Evolutionary conservation across 495 filamentous ascomycete species (phyloP), one percentile per base, ranked within the genome.

Genomic region (Aspergillus diversus): DNA sequence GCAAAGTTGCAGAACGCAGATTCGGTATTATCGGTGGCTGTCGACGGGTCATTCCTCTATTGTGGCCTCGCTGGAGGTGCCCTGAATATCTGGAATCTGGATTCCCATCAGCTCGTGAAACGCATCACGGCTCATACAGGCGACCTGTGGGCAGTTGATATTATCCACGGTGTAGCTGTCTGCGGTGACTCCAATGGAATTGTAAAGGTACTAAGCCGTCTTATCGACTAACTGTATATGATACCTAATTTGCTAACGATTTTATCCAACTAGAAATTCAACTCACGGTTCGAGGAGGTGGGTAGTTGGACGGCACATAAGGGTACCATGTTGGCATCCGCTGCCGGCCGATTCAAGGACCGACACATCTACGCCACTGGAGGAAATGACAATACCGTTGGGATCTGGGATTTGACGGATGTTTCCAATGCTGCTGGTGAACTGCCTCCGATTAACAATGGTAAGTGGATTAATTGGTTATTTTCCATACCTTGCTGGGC

Each of bases 41-140:
- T 93, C 0, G 93, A 97, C 63, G 92, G 92, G 0, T 90, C 91
- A 0, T 89, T 99, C 63, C 83, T 99, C 11, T 98, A 97, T 70
- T 91, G 89, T 65, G 95, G 95, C 60, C 86, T 93, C 57, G 83
- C 91, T 0, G 86, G 88, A n/a, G 95, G 95, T n/a, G 87, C 96
- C 47, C 83, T 99, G 56, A 93, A 97, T 71, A 87, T 98, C 15
- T 99, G 95, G 95, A 96, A 99, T 68, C 80, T 98, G 13, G 95
- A 99, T 71, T 97, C 95, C 2, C 86, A 88, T 63, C 95, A 99
- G 78, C 88, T 95, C 54, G 81, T 99, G 17, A 84, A 94, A 59
- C 91, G 87, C 8, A 87, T 97, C 65, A 91, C 89, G 66, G 83
- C 87, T 17, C 89, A 93, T 63, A 87, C 85, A 21, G 90, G 89